These are phyloP conservation scores for Golubevia sp. DNA, from an alignment of 1,284 basidiomycete species.

Conservation along the genomic window DNA sequence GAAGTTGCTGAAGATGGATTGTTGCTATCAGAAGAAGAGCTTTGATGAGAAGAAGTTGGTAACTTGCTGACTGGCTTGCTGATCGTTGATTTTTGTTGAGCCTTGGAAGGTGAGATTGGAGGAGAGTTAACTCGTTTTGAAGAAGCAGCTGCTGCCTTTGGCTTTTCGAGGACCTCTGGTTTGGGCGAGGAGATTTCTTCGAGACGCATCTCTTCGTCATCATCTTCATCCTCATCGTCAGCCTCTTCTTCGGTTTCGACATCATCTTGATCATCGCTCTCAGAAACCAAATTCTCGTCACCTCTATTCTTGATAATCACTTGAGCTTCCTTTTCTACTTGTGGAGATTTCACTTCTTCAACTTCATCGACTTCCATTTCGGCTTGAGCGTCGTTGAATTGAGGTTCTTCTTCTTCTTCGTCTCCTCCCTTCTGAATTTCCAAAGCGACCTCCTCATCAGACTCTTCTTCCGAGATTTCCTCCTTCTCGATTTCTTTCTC, in stretches of 20 bases:
- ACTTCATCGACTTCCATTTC: neutral
- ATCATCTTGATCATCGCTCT: neutral
- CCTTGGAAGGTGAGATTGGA: too few relatives aligned
- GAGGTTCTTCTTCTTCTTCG: too few relatives aligned
- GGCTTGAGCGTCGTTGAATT: too few relatives aligned
- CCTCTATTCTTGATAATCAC: neutral
- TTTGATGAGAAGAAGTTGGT: too few relatives aligned
- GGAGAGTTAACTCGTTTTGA: too few relatives aligned
- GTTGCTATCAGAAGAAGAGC: too few relatives aligned
- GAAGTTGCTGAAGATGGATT: too few relatives aligned
- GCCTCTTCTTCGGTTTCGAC: neutral
- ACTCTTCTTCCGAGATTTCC: neutral
- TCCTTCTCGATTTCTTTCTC: neutral
- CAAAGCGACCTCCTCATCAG: too few relatives aligned
- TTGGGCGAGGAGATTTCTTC: neutral
- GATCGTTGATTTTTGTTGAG: too few relatives aligned
- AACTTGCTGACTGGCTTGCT: too few relatives aligned
- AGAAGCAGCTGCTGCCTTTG: too few relatives aligned
- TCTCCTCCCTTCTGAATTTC: too few relatives aligned
- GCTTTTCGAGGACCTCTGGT: neutral
- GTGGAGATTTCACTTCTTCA: neutral
- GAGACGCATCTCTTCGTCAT: neutral
- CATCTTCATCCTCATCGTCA: neutral
- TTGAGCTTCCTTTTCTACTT: neutral
- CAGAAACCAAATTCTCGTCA: neutral